These are phyloP conservation scores for Noccaea bulbosa DNA, from an alignment of 345 rosid genomes.

Conservation along the genomic window DNA sequence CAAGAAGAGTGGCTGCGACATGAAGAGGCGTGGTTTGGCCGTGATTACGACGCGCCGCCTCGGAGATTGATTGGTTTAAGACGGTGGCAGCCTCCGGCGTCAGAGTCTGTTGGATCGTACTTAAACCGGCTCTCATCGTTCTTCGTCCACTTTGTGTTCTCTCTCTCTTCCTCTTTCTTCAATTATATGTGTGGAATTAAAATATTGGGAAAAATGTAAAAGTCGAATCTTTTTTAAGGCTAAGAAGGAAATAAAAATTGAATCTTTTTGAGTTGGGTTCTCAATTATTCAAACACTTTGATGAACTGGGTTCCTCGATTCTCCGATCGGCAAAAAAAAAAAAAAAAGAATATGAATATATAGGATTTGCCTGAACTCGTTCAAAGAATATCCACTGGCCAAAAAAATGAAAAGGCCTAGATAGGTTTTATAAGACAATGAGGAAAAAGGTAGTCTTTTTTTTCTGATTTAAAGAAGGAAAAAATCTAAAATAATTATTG, in stretches of 20 bases:
- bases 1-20: slow-evolving; percentile 82
- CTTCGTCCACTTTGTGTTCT: slow-evolving; percentile 15
- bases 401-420: slow-evolving; percentile 23
- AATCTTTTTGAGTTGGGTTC: slow-evolving; percentile 41
- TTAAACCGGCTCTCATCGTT: slow-evolving; percentile 89
- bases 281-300: slow-evolving; percentile 33
- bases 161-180: slow-evolving; percentile 35
- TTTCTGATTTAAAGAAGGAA: not conserved
- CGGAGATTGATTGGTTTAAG: slow-evolving; percentile 85
- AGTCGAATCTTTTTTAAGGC: slow-evolving; percentile 28
- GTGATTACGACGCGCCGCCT: slow-evolving; percentile 89
- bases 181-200: slow-evolving; percentile 35
- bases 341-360: slow-evolving; percentile 17
- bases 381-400: slow-evolving; percentile 42
- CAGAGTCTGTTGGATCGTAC: slow-evolving; percentile 97
- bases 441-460: slow-evolving; percentile 12
- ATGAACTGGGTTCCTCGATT: slow-evolving; percentile 14
- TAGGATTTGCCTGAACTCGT: slow-evolving; percentile 28
- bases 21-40: slow-evolving; percentile 98
- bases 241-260: slow-evolving; percentile 22
- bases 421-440: slow-evolving; percentile 42
- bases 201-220: slow-evolving; percentile 13
- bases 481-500: slow-evolving; percentile 4
- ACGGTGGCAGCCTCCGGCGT: slow-evolving; percentile 94
- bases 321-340: slow-evolving; percentile 16